Base-by-base conservation (phyloP, 2,329 filamentous ascomycete genomes). In the Ceratocystis cacaofunesta region DNA sequence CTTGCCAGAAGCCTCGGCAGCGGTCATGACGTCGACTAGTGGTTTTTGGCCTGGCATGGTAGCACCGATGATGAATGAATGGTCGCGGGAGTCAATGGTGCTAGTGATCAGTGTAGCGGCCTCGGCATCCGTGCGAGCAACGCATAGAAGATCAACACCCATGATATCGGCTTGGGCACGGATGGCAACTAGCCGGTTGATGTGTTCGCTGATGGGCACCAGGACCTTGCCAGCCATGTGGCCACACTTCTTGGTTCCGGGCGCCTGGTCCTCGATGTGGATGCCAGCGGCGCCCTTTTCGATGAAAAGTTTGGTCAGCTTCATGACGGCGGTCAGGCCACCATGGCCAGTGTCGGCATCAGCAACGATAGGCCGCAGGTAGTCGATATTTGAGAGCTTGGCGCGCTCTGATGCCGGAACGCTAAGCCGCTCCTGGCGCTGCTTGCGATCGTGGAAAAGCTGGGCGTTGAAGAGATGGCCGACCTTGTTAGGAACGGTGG, bases 191-290 rank as follows among this genome's bases (percentile, higher is more conserved):
- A 99, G 82, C 65, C 94, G 88, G 80, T 96, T 97, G 79, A 97
- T 96, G 80, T 99, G 94, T 79, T 99, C 94, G 77, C 85, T 89
- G 74, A 96, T 95, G 62, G 94, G 94, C 63, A 99, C 94, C 68
- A 99, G 81, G 55, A 97, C 94, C 79, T 97, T 97, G 73, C 94
- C 94, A 70, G 94, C 94, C 94, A 97, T 97, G 79, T 97, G 94
- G 69, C 94, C 94, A 76, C 94, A 99, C 84, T 99, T 99, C 85
- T 99, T 99, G 62, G 94, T 97, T 65, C 94, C 94, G 2, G 94
- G 92, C 3, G 94, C 92, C 78, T 97, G 94, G 75, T 99, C 94
- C 78, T 99, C 94, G 71, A 99, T 96, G 78, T 99, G 94, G 72
- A 99, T 96, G 70, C 94, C 94, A 52, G 94, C 94, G 58, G 94